Conservation (phyloP, 2,329 filamentous ascomycete species). For the Penicillium frequentans region DNA sequence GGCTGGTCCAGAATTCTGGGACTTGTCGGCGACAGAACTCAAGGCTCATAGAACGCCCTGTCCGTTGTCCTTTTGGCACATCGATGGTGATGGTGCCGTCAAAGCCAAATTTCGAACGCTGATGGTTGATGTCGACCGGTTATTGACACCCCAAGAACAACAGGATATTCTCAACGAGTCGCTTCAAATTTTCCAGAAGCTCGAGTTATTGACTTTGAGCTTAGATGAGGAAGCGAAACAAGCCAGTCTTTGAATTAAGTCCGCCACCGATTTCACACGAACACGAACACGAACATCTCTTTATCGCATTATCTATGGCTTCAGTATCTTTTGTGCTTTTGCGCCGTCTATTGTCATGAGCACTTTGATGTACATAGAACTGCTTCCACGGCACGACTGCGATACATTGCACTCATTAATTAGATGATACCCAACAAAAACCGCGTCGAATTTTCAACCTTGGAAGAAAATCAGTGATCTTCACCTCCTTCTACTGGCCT, state of each 20-base stretch:
- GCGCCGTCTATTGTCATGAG: not conserved
- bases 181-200: conserved; percentile 3
- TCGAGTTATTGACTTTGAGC: conserved; percentile 5
- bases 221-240: conserved; percentile 8
- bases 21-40: conserved; percentile 8
- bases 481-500: not conserved
- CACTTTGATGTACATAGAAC: not conserved
- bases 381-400: not conserved
- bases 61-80: conserved; percentile 15
- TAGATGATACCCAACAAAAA: not conserved
- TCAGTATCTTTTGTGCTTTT: not conserved
- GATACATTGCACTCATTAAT: not conserved
- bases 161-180: conserved; percentile 12
- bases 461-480: not conserved
- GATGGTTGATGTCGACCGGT: not conserved
- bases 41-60: conserved; percentile 1
- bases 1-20: conserved; percentile 14
- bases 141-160: conserved; percentile 7
- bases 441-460: not conserved
- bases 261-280: not conserved
- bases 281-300: not conserved
- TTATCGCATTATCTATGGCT: not conserved
- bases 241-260: not conserved
- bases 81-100: conserved; percentile 4
- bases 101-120: conserved; percentile 4